phyloP scores from a whole-genome alignment of 2,329 filamentous ascomycete species.

The Epicoccum nigrum region DNA sequence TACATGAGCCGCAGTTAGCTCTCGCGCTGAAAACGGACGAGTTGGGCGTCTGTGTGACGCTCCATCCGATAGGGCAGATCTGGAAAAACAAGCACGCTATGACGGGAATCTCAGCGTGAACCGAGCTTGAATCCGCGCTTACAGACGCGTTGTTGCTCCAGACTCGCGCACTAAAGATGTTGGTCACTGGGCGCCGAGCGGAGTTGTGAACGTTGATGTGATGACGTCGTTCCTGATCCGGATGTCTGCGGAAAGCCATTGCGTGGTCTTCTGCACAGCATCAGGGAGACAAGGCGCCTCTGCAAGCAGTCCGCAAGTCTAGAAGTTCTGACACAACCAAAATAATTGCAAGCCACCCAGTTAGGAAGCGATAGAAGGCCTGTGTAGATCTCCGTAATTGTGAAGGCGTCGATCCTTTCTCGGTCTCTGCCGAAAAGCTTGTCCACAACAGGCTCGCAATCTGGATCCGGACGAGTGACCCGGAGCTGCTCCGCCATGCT shows the following conservation, averaged over 20 bases:
- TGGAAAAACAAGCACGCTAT: slow-evolving; percentile 2
- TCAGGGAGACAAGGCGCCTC: not conserved
- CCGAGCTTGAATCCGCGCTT: slow-evolving; percentile 10
- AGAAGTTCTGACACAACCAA: not conserved
- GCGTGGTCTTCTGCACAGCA: not conserved
- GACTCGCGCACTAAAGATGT: slow-evolving; percentile 6
- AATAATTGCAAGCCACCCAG: not conserved
- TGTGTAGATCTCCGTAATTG: slow-evolving; percentile 12
- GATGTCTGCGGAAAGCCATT: slow-evolving; percentile 8
- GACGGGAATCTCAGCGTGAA: slow-evolving; percentile 13
- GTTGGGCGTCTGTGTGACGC: not conserved
- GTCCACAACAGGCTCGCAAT: not conserved
- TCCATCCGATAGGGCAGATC: slow-evolving; percentile 14
- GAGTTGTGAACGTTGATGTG: not conserved
- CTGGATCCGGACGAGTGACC: not conserved
- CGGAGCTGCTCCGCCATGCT: slow-evolving; percentile 1
- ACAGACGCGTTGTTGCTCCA: slow-evolving; percentile 11
- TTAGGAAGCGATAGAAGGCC: slow-evolving; percentile 1
- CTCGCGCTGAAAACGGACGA: slow-evolving; percentile 22
- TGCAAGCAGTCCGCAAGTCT: not conserved
- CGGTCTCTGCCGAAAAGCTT: slow-evolving; percentile 2
- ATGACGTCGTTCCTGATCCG: slow-evolving; percentile 9
- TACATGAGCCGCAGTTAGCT: slow-evolving; percentile 16
- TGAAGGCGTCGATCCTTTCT: not conserved
- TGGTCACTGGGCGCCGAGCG: slow-evolving; percentile 10